A percentile compares a stretch with the other conserved stretches of the same genome.
These are phyloP conservation scores for Paratinospora sagittata DNA, from an alignment of 164 flowering plant species.

Conservation along the genomic window DNA sequence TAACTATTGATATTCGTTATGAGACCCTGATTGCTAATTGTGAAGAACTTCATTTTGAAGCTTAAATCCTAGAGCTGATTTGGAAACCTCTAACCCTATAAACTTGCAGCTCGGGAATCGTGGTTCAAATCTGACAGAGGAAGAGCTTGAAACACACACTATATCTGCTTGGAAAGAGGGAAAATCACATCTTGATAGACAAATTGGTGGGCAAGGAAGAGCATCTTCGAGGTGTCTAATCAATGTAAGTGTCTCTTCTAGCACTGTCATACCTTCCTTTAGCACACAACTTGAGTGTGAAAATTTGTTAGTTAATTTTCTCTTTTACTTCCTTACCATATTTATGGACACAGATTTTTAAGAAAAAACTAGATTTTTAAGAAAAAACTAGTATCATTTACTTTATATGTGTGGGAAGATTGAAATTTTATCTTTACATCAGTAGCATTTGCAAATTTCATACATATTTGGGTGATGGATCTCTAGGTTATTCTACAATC, in stretches of 20 bases:
- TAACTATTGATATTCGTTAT: background rate
- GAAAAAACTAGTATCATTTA: no score
- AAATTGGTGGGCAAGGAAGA: conserved; percentile 43
- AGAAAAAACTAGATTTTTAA: no score
- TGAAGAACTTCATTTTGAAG: conserved; percentile 2
- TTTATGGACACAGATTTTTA: no score
- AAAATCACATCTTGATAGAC: conserved; percentile 48
- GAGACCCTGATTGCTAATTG: background rate
- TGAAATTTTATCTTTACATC: no score
- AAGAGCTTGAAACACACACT: conserved; percentile 91
- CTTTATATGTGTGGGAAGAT: no score
- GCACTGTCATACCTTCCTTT: background rate
- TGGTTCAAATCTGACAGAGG: conserved; percentile 86
- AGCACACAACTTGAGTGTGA: background rate
- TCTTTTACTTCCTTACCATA: no score
- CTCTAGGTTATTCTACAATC: background rate
- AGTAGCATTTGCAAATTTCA: background rate
- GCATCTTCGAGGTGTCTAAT: conserved; percentile 45
- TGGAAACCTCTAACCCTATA: background rate
- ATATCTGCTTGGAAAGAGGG: conserved; percentile 95
- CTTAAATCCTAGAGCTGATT: background rate
- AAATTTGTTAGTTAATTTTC: background rate
- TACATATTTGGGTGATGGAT: background rate
- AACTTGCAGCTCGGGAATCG: conserved; percentile 70
- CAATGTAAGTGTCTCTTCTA: conserved; percentile 45